phyloP scores from a whole-genome alignment of 1,139 yeast genomes.

The Geotrichum aggregatum region DNA sequence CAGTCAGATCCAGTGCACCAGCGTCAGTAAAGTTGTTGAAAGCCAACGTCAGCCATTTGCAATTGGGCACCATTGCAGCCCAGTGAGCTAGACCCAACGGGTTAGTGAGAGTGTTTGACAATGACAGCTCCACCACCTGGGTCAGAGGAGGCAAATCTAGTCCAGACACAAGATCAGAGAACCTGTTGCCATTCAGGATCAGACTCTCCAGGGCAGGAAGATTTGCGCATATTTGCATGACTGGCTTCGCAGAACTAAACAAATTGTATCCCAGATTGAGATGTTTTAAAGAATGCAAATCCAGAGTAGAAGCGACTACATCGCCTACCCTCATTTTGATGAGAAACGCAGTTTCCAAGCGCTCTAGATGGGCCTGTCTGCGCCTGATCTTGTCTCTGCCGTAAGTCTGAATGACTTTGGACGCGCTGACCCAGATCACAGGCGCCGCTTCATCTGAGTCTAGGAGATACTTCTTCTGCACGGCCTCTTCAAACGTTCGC shows the following conservation, averaged over 20 bases:
- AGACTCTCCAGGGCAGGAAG: slow-evolving; percentile 45
- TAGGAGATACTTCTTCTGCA: slow-evolving; percentile 48
- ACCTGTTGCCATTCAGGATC: slow-evolving; percentile 61
- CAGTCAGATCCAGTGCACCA: neutral
- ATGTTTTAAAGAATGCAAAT: slow-evolving; percentile 37
- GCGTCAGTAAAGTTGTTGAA: slow-evolving; percentile 41
- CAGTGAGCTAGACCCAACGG: slow-evolving; percentile 35
- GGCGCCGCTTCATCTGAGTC: slow-evolving; percentile 28
- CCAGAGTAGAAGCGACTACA: slow-evolving; percentile 17
- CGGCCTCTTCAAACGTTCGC: slow-evolving; percentile 47
- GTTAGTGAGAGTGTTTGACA: slow-evolving; percentile 41
- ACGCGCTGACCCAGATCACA: slow-evolving; percentile 36
- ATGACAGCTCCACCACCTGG: slow-evolving; percentile 33
- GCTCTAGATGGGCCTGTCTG: slow-evolving; percentile 47
- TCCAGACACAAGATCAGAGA: slow-evolving; percentile 30
- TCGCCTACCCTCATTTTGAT: slow-evolving; percentile 14
- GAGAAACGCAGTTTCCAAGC: slow-evolving; percentile 40
- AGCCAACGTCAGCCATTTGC: slow-evolving; percentile 47
- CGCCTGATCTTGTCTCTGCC: slow-evolving; percentile 59
- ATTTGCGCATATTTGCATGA: slow-evolving; percentile 41
- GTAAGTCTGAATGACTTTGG: slow-evolving; percentile 54
- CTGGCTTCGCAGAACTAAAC: slow-evolving; percentile 42
- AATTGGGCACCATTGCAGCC: slow-evolving; percentile 43
- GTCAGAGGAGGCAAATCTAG: slow-evolving; percentile 1
- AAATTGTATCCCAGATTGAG: slow-evolving; percentile 66